Evolutionary conservation across 139 green algal species (phyloP), one percentile per base, ranked within the genome.

Genomic region (Picochlorum sp.): DNA sequence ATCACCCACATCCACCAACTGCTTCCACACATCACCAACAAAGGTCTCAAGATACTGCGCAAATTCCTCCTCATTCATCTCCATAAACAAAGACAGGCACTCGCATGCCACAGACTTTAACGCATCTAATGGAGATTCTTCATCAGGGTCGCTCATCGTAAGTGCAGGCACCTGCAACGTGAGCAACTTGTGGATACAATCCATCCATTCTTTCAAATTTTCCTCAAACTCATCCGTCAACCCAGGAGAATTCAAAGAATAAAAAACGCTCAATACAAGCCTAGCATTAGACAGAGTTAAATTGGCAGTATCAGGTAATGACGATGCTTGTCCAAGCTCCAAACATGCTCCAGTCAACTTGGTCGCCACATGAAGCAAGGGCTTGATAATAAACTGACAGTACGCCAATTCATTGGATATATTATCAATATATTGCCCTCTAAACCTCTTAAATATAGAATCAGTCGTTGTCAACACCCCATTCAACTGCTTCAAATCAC

Each of bases 31-130:
- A 26, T 85, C 84, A 34, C 78, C 75, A 7, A 82, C 81, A 65
- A 93, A 93, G 8, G 76, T 84, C 67, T 84, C 65, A 20, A 71
- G 34, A 16, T 60, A 41, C 62, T 97, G 77, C 77, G 81, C 72
- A 77, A 98, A 97, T 56, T 97, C 94, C 72, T 99, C 94, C 78
- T 99, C 94, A 54, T 94, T 90, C 67, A 88, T 87, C 71, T 95
- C 86, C 73, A 95, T 88, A 68, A 94, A 93, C 56, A 95, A 70
- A 63, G 86, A 89, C 59, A 89, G 69, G 58, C 77, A 81, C 69
- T 80, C 55, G 44, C 72, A 79, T 24, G 76, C 76, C 28, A 83
- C 81, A 0, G 85, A 72, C 67, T 97, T 96, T 9, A 95, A 66
- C 9, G 66, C 75, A 65, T 97, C 89, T 60, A 90, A 57, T 16